A percentile compares a stretch with the other conserved stretches of the same genome.
phyloP scores from a whole-genome alignment of 805 yeast genomes.

The Clavispora carvajalis region DNA sequence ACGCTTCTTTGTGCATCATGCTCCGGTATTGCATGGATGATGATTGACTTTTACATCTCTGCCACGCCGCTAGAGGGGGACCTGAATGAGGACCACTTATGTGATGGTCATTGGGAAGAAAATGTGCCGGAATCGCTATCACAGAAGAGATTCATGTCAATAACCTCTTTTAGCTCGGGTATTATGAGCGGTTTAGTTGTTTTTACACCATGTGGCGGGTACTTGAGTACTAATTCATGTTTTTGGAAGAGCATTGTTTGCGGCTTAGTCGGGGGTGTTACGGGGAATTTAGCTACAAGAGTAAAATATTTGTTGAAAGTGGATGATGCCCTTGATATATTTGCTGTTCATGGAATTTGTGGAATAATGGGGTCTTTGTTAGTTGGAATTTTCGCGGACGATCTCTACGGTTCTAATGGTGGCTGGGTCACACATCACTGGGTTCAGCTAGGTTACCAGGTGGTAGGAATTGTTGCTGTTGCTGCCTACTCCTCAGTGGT shows the following conservation, averaged over 20 bases:
- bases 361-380: constrained; percentile 37
- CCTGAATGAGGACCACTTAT: background rate
- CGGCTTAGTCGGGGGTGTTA: constrained; percentile 34
- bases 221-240: constrained; percentile 26
- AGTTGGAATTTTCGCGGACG: constrained; percentile 37
- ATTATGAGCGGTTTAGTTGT: constrained; percentile 39
- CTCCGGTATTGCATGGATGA: constrained; percentile 33
- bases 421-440: constrained; percentile 40
- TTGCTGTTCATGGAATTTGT: constrained; percentile 40
- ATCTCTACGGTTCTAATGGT: constrained; percentile 27
- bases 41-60: constrained; percentile 35
- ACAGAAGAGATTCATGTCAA: constrained; percentile 16
- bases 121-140: background rate
- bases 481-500: constrained; percentile 30
- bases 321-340: constrained; percentile 41
- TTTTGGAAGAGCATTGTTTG: constrained; percentile 38
- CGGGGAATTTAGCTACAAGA: constrained; percentile 35
- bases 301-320: constrained; percentile 32
- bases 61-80: constrained; percentile 32
- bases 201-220: constrained; percentile 41
- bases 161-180: constrained; percentile 37
- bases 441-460: constrained; percentile 37
- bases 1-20: constrained; percentile 30
- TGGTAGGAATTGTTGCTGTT: constrained; percentile 32
- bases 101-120: background rate